Evolutionary conservation across 768 basidiomycete species (phyloP), one percentile per base, ranked within the genome.

Genomic region (Boletellus ananas): DNA sequence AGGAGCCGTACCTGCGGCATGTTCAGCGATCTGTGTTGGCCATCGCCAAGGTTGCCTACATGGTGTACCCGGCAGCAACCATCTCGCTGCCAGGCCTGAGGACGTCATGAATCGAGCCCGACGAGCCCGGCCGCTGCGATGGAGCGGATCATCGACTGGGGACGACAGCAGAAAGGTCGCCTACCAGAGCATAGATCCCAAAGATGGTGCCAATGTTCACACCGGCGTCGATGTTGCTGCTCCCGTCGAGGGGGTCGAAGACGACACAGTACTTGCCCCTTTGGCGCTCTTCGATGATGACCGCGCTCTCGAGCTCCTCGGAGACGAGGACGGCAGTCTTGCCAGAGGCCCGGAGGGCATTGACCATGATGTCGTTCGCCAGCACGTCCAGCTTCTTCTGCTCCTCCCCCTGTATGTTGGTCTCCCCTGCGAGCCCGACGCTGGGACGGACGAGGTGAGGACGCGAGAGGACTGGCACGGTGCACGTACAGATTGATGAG

Each of bases 321-420:
- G 93, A 94, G 54, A 99, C 93, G 58, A 99, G 87, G 13, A 99
- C 96, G 13, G 93, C 88, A 7, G 86, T 90, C 79, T 94, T 96
- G 46, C 96, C 93, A n/a, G 90, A 94, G 3, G 94, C 94, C 36
- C 91, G 83, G 31, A 99, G 81, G 41, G 94, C 87, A 64, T 97
- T 97, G 61, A 98, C 81, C 96, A 99, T 98, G 78, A 99, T 99
- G 68, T 99, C 94, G 68, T 99, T 97, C 13, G 93, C 89, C 29
- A 96, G 76, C n/a, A 96, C 86, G 64, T 96, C 94, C 46, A 99
- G 79, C 73, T 99, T 99, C 79, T 99, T 99, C 78, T 99, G 96
- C 65, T 98, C 96, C 69, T 98, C 96, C 18, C 96, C 96, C 71
- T 94, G 92, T 8, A 94, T 87, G 65, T 99, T 99, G 23, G 90